Evolutionary conservation across 1,139 yeast genomes (phyloP).

Genomic region (Hansenula anomala): DNA sequence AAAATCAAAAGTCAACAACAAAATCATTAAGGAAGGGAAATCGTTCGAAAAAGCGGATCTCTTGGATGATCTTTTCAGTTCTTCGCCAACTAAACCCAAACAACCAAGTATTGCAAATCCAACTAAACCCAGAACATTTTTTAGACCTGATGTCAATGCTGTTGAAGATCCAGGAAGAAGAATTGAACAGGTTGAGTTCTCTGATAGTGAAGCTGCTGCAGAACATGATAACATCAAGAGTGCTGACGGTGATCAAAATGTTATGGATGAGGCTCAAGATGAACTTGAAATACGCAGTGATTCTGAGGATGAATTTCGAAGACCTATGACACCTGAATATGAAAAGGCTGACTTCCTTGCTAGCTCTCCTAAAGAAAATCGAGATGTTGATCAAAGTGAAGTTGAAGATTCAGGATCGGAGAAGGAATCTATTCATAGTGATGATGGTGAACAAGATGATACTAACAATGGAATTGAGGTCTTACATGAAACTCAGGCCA

Average conservation of each 20-base stretch:
- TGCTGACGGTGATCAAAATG: neutral
- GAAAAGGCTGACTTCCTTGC: neutral
- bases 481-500: neutral
- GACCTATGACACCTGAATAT: neutral
- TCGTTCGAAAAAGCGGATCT: neutral
- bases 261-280: too few species aligned
- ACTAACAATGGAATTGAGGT: too few species aligned
- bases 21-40: too few species aligned
- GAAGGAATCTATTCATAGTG: neutral
- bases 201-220: neutral
- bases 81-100: too few species aligned
- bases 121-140: neutral
- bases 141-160: conserved; percentile 5
- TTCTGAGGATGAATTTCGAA: neutral
- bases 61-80: neutral
- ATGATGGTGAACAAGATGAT: neutral
- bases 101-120: neutral
- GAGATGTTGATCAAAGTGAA: neutral
- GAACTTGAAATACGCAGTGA: neutral
- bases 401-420: neutral
- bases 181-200: neutral
- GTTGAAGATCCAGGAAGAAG: neutral
- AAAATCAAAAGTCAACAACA: too few species aligned
- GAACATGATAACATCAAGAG: neutral
- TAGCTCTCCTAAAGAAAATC: neutral